Conservation (phyloP, 2,329 filamentous ascomycete species). For the Penicillium brevicompactum region DNA sequence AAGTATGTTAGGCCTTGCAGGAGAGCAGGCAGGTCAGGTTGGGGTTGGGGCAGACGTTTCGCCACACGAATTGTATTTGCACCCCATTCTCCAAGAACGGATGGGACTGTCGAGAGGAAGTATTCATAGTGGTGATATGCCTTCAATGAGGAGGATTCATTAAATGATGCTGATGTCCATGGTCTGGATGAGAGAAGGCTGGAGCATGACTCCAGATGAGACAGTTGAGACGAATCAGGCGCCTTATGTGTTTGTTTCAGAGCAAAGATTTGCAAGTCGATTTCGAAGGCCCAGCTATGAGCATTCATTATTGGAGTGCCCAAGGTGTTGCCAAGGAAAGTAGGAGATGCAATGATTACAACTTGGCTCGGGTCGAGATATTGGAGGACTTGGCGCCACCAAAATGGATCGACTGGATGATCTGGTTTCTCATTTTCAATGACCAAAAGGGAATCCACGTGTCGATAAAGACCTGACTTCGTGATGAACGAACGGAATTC, state of each 20-base stretch:
- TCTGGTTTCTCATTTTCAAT: slow-evolving; percentile 46
- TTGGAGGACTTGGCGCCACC: slow-evolving; percentile 61
- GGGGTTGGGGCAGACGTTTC: slow-evolving; percentile 1
- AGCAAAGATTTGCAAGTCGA: slow-evolving; percentile 63
- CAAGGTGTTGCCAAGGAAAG: slow-evolving; percentile 63
- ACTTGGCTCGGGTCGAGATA: slow-evolving; percentile 57
- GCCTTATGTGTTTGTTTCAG: slow-evolving; percentile 34
- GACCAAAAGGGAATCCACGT: slow-evolving; percentile 53
- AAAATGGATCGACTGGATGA: slow-evolving; percentile 37
- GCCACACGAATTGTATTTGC: slow-evolving; percentile 14
- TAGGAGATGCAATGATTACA: slow-evolving; percentile 63
- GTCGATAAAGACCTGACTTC: slow-evolving; percentile 31
- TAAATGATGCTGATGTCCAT: slow-evolving; percentile 68
- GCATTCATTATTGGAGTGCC: slow-evolving; percentile 59
- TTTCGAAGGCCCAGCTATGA: slow-evolving; percentile 66
- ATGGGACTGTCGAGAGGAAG: slow-evolving; percentile 65
- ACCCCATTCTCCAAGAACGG: slow-evolving; percentile 56
- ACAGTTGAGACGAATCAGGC: slow-evolving; percentile 27
- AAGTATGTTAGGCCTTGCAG: slow-evolving; percentile 50
- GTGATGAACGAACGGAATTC: slow-evolving; percentile 44
- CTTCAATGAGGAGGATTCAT: slow-evolving; percentile 74
- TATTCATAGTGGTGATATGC: slow-evolving; percentile 73
- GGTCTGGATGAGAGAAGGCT: slow-evolving; percentile 60
- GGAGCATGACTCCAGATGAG: slow-evolving; percentile 24
- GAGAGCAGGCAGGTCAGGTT: slow-evolving; percentile 38